Percentiles rank a stretch among this genome's conserved stretches.
phyloP scores from a whole-genome alignment of 148 eudicot genomes.

The Nepenthes gracilis region DNA sequence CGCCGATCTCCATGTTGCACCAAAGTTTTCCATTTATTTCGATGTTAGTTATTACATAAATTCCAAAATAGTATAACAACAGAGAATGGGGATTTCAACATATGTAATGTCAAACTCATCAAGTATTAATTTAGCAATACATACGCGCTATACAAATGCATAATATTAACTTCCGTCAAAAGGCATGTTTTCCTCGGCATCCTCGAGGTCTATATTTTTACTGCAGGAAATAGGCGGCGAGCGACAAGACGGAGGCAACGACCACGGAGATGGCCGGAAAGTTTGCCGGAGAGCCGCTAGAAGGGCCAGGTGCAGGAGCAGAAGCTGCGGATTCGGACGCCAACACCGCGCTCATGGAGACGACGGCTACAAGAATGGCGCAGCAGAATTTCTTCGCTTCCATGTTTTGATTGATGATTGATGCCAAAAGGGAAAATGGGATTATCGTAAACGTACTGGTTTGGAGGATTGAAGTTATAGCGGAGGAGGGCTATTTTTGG shows the following conservation, averaged over 20 bases:
- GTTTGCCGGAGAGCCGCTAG: slow-evolving; percentile 1
- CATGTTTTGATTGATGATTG: neutral
- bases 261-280: slow-evolving; percentile 11
- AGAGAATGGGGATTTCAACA: neutral
- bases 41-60: neutral
- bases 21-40: neutral
- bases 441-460: too few species aligned
- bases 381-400: slow-evolving; percentile 11
- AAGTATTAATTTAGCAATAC: neutral
- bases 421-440: too few species aligned
- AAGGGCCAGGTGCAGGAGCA: slow-evolving; percentile 5
- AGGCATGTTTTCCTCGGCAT: slow-evolving; percentile 1
- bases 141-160: neutral
- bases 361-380: slow-evolving; percentile 4
- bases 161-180: neutral
- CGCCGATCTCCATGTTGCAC: too few species aligned
- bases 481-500: too few species aligned
- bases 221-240: slow-evolving; percentile 1
- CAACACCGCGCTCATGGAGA: slow-evolving; percentile 5
- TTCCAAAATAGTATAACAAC: too few species aligned
- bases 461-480: too few species aligned
- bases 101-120: neutral
- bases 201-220: slow-evolving; percentile 3
- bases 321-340: slow-evolving; percentile 1
- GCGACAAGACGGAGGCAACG: slow-evolving; percentile 12